Evolutionary conservation across 768 basidiomycete genomes (phyloP), one percentile per base, ranked within the genome.

Genomic region (Tulasnella sp.): DNA sequence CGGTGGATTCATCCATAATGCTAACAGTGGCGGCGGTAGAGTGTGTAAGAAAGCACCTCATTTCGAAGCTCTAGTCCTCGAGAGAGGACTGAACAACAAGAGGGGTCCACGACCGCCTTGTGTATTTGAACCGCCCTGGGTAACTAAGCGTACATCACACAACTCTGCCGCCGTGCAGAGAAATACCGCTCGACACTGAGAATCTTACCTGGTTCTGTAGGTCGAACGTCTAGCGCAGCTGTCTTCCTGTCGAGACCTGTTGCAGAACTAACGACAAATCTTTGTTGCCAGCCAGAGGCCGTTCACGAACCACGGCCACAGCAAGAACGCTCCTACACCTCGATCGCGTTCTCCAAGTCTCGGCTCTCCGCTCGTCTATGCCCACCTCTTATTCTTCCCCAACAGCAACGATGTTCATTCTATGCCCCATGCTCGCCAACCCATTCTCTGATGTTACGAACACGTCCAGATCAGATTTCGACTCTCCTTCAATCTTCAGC

Each of bases 21-120:
- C 61, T 35, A 67, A 67, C 61, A 67, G 29, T 35, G 61, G 10
- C 29, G 61, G 29, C 26, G 32, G 2, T 11, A 67, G 61, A 67
- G 61, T 67, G 61, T 67, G 61, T 35, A 67, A 67, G 32, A 67
- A 26, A 67, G 61, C 61, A 67, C 61, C 61, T 35, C 32, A 67
- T 67, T 67, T 67, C 61, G 61, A 67, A 67, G 61, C 61, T 67
- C 32, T 67, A 18, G 61, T 67, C 61, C 61, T 67, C 61, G 61
- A 67, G 61, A 67, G 61, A 35, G 61, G 61, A 67, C 29, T 67
- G 29, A 67, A 67, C 61, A 16, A 32, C 61, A 26, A 16, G 5
- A 26, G 61, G 32, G 61, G 61, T 15, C 55, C 55, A 23, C 6
- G 26, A 23, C 57, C 13, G 1, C 15, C 29, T 32, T 11, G 32